Percentiles rank a stretch among this genome's conserved stretches.
Conservation (phyloP, 2,329 filamentous ascomycete genomes). For the Ceratocystis variospora region DNA sequence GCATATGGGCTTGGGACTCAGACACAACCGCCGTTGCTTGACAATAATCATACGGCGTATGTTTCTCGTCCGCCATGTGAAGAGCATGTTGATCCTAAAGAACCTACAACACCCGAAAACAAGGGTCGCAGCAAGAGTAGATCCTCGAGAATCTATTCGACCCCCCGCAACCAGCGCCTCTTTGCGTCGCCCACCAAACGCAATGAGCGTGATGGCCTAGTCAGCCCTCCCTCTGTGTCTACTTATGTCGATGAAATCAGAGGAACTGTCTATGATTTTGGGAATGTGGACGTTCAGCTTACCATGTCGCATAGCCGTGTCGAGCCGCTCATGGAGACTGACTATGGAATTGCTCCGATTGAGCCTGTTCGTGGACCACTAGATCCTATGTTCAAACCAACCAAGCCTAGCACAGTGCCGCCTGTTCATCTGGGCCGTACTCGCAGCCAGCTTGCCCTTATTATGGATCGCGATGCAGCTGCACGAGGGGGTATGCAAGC, state of each 20-base stretch:
- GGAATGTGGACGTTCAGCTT: constrained; percentile 23
- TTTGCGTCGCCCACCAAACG: constrained; percentile 14
- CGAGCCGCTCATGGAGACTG: constrained; percentile 18
- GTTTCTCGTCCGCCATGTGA: not conserved
- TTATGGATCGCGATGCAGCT: constrained; percentile 41
- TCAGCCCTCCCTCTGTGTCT: constrained; percentile 18
- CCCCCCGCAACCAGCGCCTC: constrained; percentile 5
- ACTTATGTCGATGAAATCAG: constrained; percentile 31
- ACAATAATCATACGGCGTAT: not conserved
- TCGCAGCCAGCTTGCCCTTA: constrained; percentile 45
- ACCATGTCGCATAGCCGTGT: constrained; percentile 12
- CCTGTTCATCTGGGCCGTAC: constrained; percentile 40
- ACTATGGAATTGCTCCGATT: constrained; percentile 23
- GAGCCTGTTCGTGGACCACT: constrained; percentile 24
- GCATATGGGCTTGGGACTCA: not conserved
- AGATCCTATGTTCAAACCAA: constrained; percentile 35
- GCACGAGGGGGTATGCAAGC: constrained; percentile 2
- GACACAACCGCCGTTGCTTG: not conserved
- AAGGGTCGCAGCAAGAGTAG: not conserved
- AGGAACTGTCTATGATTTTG: constrained; percentile 33
- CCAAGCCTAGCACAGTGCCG: constrained; percentile 34
- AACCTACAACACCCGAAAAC: not conserved
- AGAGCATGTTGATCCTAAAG: not conserved
- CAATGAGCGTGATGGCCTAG: not conserved
- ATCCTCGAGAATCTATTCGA: not conserved